These are phyloP conservation scores for Entophlyctis luteolus DNA, from an alignment of 192 early-diverging fungal genomes.

Conservation along the genomic window DNA sequence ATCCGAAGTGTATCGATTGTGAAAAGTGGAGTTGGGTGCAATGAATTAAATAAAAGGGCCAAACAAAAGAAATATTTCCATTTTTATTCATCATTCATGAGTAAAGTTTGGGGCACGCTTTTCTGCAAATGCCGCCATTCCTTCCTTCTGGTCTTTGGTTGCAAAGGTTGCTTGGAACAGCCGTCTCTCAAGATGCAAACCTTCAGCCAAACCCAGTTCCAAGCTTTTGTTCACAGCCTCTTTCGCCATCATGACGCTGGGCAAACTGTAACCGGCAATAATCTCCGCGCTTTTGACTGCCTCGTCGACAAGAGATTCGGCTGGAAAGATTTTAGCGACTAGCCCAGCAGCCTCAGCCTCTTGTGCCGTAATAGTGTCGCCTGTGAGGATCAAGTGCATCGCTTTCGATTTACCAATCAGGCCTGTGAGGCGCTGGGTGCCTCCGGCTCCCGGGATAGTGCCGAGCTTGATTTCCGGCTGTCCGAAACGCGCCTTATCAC, in stretches of 20 bases:
- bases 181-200: conserved; percentile 86
- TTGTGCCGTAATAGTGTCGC: conserved; percentile 73
- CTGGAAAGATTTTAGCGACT: conserved; percentile 86
- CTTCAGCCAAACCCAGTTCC: conserved; percentile 79
- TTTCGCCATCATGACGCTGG: conserved; percentile 90
- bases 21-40: conserved; percentile 15
- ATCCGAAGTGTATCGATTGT: conserved; percentile 5
- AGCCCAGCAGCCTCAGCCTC: conserved; percentile 82
- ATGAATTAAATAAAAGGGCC: no score
- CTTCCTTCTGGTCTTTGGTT: conserved; percentile 93
- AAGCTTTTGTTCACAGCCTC: conserved; percentile 93
- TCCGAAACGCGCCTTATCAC: conserved; percentile 92
- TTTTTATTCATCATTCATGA: conserved; percentile 70
- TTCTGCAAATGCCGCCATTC: conserved; percentile 89
- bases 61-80: no score
- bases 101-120: conserved; percentile 86
- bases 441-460: conserved; percentile 81
- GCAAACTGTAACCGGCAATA: conserved; percentile 82
- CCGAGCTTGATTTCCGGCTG: conserved; percentile 99
- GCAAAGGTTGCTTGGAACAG: conserved; percentile 90
- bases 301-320: conserved; percentile 80
- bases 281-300: conserved; percentile 82
- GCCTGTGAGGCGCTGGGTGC: conserved; percentile 70
- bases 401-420: conserved; percentile 97
- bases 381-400: conserved; percentile 94